These are phyloP conservation scores for Aspergillus phoenicis DNA, from an alignment of 2,329 filamentous ascomycete species.

Conservation along the genomic window DNA sequence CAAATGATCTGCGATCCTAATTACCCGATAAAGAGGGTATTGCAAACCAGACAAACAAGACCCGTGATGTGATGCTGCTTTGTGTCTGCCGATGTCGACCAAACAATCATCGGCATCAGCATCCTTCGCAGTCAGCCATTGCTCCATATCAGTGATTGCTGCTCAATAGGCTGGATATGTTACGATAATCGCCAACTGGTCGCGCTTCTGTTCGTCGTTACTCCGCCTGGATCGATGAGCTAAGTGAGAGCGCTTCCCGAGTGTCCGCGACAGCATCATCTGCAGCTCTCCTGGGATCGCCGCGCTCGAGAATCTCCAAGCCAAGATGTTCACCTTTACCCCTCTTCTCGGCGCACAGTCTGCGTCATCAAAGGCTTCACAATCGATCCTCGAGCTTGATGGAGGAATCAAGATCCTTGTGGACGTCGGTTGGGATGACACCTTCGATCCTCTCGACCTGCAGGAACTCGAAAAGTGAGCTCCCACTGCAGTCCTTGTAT, in stretches of 20 bases:
- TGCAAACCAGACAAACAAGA: neutral
- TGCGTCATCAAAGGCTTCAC: conserved; percentile 74
- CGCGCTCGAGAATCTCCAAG: neutral
- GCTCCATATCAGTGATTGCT: neutral
- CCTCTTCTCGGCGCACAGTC: conserved; percentile 89
- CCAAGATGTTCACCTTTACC: conserved; percentile 89
- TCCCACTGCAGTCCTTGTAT: neutral
- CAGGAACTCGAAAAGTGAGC: conserved; percentile 84
- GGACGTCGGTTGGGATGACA: conserved; percentile 94
- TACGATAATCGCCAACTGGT: neutral
- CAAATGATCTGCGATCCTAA: neutral
- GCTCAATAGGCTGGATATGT: neutral
- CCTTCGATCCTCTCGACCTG: conserved; percentile 79
- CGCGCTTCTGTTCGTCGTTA: neutral
- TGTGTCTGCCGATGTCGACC: neutral
- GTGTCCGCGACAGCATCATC: conserved; percentile 1
- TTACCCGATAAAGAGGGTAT: neutral
- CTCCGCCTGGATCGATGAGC: neutral
- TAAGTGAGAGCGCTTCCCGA: neutral
- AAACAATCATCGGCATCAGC: neutral
- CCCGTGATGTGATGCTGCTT: neutral
- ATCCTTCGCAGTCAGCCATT: neutral
- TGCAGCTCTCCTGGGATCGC: conserved; percentile 1
- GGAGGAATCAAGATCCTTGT: conserved; percentile 94
- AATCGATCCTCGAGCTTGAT: conserved; percentile 95